phyloP scores from a whole-genome alignment of 1,284 basidiomycete species.

The Bjerkandera adusta region DNA sequence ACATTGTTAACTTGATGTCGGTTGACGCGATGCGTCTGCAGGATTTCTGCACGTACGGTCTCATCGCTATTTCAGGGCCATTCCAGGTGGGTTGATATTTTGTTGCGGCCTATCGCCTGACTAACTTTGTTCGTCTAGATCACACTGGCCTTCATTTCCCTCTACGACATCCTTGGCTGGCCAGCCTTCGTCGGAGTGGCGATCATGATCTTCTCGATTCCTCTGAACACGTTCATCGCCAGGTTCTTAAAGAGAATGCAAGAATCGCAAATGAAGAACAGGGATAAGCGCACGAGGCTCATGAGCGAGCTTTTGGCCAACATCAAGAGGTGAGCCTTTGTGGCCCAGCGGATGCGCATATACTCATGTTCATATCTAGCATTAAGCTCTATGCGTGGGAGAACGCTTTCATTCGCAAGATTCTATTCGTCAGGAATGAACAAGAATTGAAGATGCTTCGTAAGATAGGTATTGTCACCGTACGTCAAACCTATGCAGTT shows the following conservation, averaged over 20 bases:
- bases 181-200: slow-evolving; percentile 89
- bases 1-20: slow-evolving; percentile 93
- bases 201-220: slow-evolving; percentile 85
- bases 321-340: slow-evolving; percentile 88
- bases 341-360: too few relatives aligned
- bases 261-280: slow-evolving; percentile 89
- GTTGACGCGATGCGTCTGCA: slow-evolving; percentile 86
- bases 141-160: slow-evolving; percentile 83
- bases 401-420: slow-evolving; percentile 75
- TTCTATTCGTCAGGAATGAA: slow-evolving; percentile 81
- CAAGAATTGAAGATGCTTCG: slow-evolving; percentile 80
- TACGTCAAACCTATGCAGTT: slow-evolving; percentile 30
- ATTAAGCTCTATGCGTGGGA: slow-evolving; percentile 90
- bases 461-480: slow-evolving; percentile 76
- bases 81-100: slow-evolving; percentile 46
- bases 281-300: slow-evolving; percentile 71
- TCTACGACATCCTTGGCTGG: slow-evolving; percentile 91
- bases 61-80: slow-evolving; percentile 70
- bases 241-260: slow-evolving; percentile 78
- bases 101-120: not conserved
- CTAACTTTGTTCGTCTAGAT: slow-evolving; percentile 48
- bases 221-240: slow-evolving; percentile 80
- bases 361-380: slow-evolving; percentile 31
- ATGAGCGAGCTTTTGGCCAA: slow-evolving; percentile 87
- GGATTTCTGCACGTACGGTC: slow-evolving; percentile 81